Evolutionary conservation across 805 yeast species (phyloP).

Genomic region (Barnettozyma populi): DNA sequence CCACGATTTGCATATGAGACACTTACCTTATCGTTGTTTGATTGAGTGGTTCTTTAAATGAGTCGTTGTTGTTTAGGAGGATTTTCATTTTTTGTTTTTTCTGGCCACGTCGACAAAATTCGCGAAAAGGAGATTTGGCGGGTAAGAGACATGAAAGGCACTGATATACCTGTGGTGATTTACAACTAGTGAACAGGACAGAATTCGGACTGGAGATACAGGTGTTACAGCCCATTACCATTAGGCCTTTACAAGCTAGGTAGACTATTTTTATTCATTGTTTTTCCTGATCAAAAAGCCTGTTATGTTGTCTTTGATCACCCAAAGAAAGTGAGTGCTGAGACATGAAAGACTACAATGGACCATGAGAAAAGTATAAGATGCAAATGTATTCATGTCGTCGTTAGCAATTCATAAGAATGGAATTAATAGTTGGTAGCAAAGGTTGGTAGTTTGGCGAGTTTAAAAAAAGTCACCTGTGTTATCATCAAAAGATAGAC

Average conservation of each 20-base stretch:
- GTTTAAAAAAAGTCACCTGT: neutral
- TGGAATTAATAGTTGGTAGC: neutral
- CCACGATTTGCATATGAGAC: neutral
- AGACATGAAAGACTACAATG: neutral
- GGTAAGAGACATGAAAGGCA: neutral
- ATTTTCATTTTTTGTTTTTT: constrained; percentile 6
- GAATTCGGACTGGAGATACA: too few relatives aligned
- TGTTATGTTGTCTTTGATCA: too few relatives aligned
- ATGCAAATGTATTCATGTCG: constrained; percentile 3
- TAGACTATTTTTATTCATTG: too few relatives aligned
- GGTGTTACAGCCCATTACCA: too few relatives aligned
- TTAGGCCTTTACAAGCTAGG: too few relatives aligned
- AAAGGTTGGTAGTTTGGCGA: neutral
- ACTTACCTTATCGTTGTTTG: constrained; percentile 4
- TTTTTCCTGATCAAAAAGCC: too few relatives aligned
- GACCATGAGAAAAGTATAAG: neutral
- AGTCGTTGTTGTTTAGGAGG: constrained; percentile 1
- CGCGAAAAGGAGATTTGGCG: constrained; percentile 7
- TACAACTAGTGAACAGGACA: too few relatives aligned
- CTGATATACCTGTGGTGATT: neutral
- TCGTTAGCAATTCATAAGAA: constrained; percentile 4
- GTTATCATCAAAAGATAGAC: neutral
- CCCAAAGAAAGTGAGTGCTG: too few relatives aligned
- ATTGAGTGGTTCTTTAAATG: neutral
- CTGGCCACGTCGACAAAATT: constrained; percentile 12